Percentiles rank a stretch among this genome's conserved stretches.
These are phyloP conservation scores for Cinchona pubescens DNA, from an alignment of 257 asterid genomes.

Conservation along the genomic window DNA sequence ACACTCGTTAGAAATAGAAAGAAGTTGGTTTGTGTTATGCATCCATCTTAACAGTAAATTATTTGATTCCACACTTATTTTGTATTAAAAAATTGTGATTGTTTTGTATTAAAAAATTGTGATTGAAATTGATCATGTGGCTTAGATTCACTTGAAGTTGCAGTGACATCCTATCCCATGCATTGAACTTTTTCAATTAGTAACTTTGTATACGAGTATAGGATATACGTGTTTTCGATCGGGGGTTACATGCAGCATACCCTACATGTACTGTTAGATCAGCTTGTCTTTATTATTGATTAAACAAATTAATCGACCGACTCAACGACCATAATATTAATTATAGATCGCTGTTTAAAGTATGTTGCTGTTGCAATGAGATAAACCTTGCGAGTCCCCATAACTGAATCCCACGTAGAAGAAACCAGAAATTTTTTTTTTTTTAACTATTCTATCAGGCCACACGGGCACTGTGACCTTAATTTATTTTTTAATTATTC, in stretches of 20 bases:
- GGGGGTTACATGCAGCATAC: not conserved
- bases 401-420: slow-evolving; percentile 1
- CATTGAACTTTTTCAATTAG: not conserved
- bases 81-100: too few species aligned
- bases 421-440: not conserved
- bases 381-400: not conserved
- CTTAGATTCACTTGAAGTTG: slow-evolving; percentile 1
- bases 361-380: not conserved
- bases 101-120: too few species aligned
- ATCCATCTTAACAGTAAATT: not conserved
- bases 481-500: not conserved
- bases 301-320: slow-evolving; percentile 9
- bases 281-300: not conserved
- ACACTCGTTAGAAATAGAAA: too few species aligned
- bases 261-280: not conserved
- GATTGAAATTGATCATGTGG: not conserved
- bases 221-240: slow-evolving; percentile 1
- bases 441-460: not conserved
- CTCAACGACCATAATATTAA: not conserved
- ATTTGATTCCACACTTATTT: slow-evolving; percentile 6
- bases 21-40: not conserved
- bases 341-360: not conserved
- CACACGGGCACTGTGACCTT: not conserved
- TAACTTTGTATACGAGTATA: not conserved
- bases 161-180: not conserved